Conservation (phyloP, 441 rosid genomes). For the Melastoma candidum region DNA sequence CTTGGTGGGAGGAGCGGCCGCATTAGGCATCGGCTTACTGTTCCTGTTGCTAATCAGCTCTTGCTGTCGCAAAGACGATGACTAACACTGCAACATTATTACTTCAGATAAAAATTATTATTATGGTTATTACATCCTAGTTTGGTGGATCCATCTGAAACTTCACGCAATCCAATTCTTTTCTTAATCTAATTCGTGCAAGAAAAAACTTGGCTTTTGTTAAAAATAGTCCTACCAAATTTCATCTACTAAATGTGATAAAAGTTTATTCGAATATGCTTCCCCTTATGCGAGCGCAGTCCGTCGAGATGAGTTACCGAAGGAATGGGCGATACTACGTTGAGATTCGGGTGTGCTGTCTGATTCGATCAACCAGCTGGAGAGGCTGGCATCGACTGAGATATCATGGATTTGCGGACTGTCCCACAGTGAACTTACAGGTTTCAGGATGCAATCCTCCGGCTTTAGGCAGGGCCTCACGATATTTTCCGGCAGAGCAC, state of each 20-base stretch:
- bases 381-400: slow-evolving; percentile 49
- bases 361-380: slow-evolving; percentile 41
- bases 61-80: slow-evolving; percentile 31
- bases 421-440: neutral
- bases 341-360: slow-evolving; percentile 24
- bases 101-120: neutral
- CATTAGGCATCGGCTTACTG: slow-evolving; percentile 27
- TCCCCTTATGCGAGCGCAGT: no score
- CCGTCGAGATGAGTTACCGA: slow-evolving; percentile 17
- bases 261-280: no score
- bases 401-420: slow-evolving; percentile 19
- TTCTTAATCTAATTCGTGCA: no score
- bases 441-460: slow-evolving; percentile 7
- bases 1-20: slow-evolving; percentile 54
- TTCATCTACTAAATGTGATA: no score
- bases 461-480: slow-evolving; percentile 19
- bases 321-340: slow-evolving; percentile 19
- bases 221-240: no score
- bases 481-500: slow-evolving; percentile 1
- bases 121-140: no score
- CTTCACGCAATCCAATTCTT: no score
- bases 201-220: no score
- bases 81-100: neutral
- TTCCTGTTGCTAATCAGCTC: slow-evolving; percentile 29
- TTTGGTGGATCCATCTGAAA: no score